phyloP scores from a whole-genome alignment of 2,329 filamentous ascomycete species.

The Penicillium olsonii region DNA sequence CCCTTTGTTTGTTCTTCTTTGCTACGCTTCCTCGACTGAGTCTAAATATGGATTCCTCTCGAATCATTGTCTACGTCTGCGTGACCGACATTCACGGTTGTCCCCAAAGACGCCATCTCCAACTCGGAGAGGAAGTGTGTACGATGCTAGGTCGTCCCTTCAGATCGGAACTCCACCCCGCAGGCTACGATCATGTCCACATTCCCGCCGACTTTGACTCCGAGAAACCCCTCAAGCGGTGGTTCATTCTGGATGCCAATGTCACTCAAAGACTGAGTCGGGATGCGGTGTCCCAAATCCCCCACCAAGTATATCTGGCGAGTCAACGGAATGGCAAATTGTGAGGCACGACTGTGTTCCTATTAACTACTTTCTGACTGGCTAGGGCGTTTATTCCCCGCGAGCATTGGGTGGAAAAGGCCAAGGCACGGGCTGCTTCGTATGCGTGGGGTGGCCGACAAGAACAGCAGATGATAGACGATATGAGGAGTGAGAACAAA shows the following conservation, averaged over 20 bases:
- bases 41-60: slow-evolving; percentile 9
- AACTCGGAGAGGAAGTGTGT: slow-evolving; percentile 18
- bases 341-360: slow-evolving; percentile 5
- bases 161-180: slow-evolving; percentile 11
- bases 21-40: too few relatives aligned
- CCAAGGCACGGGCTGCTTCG: slow-evolving; percentile 16
- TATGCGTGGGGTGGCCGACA: slow-evolving; percentile 21
- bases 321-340: slow-evolving; percentile 21
- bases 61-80: slow-evolving; percentile 17
- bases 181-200: slow-evolving; percentile 22
- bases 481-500: slow-evolving; percentile 1
- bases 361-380: slow-evolving; percentile 2
- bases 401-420: slow-evolving; percentile 15
- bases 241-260: slow-evolving; percentile 23
- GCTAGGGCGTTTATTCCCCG: slow-evolving; percentile 18
- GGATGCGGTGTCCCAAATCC: slow-evolving; percentile 15
- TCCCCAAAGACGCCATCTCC: slow-evolving; percentile 19
- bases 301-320: slow-evolving; percentile 22
- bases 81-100: slow-evolving; percentile 22
- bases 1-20: too few relatives aligned
- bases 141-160: slow-evolving; percentile 16
- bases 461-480: slow-evolving; percentile 20
- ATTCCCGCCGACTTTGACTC: slow-evolving; percentile 24
- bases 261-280: slow-evolving; percentile 10
- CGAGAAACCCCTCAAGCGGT: slow-evolving; percentile 14